Evolutionary conservation across 73 alveolate genomes (phyloP).

Genomic region (Blepharisma stoltei): DNA sequence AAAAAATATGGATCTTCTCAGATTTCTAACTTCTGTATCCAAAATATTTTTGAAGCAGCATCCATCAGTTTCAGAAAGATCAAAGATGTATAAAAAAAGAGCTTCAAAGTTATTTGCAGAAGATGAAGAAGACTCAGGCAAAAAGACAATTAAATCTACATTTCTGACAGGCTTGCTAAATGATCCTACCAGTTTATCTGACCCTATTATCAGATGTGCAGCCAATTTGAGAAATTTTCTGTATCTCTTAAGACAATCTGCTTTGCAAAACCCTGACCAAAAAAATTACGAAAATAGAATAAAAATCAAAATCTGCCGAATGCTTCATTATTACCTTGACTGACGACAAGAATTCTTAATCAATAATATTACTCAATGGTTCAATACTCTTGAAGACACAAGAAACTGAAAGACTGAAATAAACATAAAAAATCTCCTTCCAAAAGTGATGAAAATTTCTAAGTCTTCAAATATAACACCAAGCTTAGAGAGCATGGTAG

Average conservation of each 20-base stretch:
- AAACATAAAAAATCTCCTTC: too few relatives aligned
- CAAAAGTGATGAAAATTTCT: too few relatives aligned
- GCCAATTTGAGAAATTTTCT: conserved; percentile 10
- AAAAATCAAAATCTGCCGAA: conserved; percentile 18
- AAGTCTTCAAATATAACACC: too few relatives aligned
- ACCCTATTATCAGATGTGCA: conserved; percentile 25
- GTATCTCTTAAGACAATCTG: not conserved
- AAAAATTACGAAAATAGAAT: not conserved
- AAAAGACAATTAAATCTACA: too few relatives aligned
- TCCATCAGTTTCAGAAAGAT: too few relatives aligned
- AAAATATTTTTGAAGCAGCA: too few relatives aligned
- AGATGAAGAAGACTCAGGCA: too few relatives aligned
- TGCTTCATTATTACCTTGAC: not conserved
- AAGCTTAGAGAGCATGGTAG: not conserved
- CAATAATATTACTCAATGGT: conserved; percentile 6
- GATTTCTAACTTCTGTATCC: not conserved
- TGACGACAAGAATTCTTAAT: conserved; percentile 25
- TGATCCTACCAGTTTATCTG: conserved; percentile 12
- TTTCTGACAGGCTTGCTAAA: not conserved
- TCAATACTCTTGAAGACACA: not conserved
- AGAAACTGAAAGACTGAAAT: not conserved
- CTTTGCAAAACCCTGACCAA: not conserved
- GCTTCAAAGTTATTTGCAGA: too few relatives aligned
- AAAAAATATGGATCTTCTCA: conserved; percentile 6
- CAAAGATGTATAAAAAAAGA: too few relatives aligned